Evolutionary conservation across 805 yeast species (phyloP).

Genomic region (Priceomyces haplophilus): DNA sequence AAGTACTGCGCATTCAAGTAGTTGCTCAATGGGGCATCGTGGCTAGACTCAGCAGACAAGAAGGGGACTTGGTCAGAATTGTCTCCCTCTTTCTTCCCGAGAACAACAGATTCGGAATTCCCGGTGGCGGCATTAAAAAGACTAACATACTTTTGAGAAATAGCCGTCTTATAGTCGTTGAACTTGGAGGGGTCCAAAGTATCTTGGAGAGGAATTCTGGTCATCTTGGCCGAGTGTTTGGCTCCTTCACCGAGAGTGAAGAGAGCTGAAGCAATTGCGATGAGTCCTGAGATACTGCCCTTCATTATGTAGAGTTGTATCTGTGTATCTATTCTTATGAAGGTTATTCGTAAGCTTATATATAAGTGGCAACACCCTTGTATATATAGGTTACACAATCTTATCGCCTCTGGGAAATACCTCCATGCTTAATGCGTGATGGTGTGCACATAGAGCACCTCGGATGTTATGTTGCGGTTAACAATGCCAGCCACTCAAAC

Average conservation of each 20-base stretch:
- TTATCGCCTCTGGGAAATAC: neutral
- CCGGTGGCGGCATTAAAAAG: constrained; percentile 37
- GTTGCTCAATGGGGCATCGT: constrained; percentile 84
- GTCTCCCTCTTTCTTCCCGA: constrained; percentile 14
- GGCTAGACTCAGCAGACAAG: constrained; percentile 36
- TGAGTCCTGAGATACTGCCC: constrained; percentile 33
- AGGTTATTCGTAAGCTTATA: neutral
- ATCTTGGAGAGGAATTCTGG: constrained; percentile 57
- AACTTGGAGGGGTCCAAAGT: constrained; percentile 50
- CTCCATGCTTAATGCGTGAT: neutral
- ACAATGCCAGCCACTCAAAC: neutral
- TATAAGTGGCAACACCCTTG: constrained; percentile 7
- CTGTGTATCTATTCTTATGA: neutral
- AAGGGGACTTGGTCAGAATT: constrained; percentile 43
- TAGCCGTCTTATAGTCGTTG: constrained; percentile 51
- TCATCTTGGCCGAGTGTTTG: constrained; percentile 53
- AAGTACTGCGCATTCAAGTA: constrained; percentile 95
- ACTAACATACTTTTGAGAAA: constrained; percentile 60
- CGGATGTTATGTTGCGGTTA: too few species aligned
- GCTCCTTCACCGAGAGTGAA: constrained; percentile 45
- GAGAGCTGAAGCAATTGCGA: constrained; percentile 42
- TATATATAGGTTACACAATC: constrained; percentile 7
- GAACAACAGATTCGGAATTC: constrained; percentile 19
- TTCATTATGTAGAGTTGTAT: constrained; percentile 22
- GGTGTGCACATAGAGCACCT: neutral